These are phyloP conservation scores for Mucor circinelloides DNA, from an alignment of 371 early-diverging fungal genomes.

Conservation along the genomic window DNA sequence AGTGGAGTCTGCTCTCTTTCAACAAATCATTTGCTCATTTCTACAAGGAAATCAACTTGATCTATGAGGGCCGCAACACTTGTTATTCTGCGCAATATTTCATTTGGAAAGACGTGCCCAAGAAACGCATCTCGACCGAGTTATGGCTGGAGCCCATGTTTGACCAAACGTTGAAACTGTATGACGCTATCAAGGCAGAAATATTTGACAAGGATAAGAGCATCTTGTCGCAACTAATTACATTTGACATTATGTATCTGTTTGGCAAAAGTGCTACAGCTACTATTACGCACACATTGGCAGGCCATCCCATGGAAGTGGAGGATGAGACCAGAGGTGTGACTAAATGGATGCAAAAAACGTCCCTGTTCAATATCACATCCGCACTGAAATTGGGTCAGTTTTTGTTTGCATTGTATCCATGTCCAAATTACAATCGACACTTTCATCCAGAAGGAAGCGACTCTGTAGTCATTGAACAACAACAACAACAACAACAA, in stretches of 20 bases:
- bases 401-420: slow-evolving; percentile 47
- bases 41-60: slow-evolving; percentile 62
- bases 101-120: slow-evolving; percentile 61
- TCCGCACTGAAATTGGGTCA: slow-evolving; percentile 49
- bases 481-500: slow-evolving; percentile 4
- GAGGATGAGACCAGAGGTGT: slow-evolving; percentile 3
- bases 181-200: slow-evolving; percentile 47
- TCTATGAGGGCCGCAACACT: slow-evolving; percentile 17
- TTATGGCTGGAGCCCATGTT: slow-evolving; percentile 77
- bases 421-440: slow-evolving; percentile 34
- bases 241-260: slow-evolving; percentile 76
- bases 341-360: slow-evolving; percentile 31
- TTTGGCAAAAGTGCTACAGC: slow-evolving; percentile 51
- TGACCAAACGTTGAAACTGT: slow-evolving; percentile 27
- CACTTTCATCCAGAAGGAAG: neutral
- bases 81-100: slow-evolving; percentile 67
- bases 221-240: slow-evolving; percentile 67
- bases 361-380: slow-evolving; percentile 49
- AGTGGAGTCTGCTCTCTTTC: slow-evolving; percentile 54
- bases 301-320: neutral
- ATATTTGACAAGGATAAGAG: slow-evolving; percentile 62
- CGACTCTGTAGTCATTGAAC: neutral
- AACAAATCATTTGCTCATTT: slow-evolving; percentile 64
- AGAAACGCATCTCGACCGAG: slow-evolving; percentile 68
- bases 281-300: slow-evolving; percentile 27